Conservation (phyloP, 257 asterid species). For the Solanum rostratum region DNA sequence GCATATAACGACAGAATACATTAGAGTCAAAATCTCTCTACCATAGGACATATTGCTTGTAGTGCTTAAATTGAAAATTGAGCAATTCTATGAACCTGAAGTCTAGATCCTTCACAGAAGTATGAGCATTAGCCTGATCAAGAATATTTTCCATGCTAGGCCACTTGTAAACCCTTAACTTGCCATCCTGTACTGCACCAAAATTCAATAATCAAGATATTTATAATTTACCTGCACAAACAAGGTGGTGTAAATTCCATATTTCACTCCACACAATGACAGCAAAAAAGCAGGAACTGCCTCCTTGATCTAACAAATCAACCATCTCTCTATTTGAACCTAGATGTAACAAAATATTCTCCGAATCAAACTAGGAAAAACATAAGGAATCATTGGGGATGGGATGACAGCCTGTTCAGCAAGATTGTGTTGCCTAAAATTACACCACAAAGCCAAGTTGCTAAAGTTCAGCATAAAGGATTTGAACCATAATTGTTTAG, state of each 20-base stretch:
- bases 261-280: neutral
- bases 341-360: neutral
- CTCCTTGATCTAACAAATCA: neutral
- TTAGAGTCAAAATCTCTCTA: conserved; percentile 1
- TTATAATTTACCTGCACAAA: neutral
- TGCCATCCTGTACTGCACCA: conserved; percentile 84
- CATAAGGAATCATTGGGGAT: neutral
- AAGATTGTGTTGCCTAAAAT: neutral
- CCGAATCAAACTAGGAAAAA: neutral
- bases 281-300: neutral
- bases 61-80: neutral
- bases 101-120: conserved; percentile 80
- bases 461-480: neutral
- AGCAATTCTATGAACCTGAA: conserved; percentile 51
- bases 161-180: conserved; percentile 85
- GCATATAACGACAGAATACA: conserved; percentile 23
- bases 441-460: neutral
- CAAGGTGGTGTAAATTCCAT: neutral
- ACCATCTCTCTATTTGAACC: neutral
- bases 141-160: conserved; percentile 69
- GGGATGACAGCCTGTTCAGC: neutral
- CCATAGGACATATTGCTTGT: neutral
- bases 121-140: conserved; percentile 48
- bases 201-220: conserved; percentile 14
- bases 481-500: neutral